Evolutionary conservation across 805 yeast genomes (phyloP), one percentile per base, ranked within the genome.

Genomic region (Sugiyamaella valdiviana): DNA sequence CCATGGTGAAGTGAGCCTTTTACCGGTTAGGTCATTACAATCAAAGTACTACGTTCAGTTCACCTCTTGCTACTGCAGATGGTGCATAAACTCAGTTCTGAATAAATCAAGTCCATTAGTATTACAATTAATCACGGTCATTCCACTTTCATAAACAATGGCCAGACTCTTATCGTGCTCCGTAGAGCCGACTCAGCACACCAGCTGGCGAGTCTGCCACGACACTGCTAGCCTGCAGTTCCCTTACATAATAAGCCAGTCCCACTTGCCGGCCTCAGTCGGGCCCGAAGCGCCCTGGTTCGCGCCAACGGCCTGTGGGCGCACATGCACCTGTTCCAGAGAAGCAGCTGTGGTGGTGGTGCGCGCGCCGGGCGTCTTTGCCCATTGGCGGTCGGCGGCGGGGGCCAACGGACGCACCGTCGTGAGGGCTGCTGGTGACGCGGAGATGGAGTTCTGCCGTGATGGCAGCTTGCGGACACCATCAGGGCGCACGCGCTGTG

Each of bases 221-320:
- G n/a, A 26, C 32, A 26, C 32, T 26, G 32, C 32, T 26, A 26
- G 32, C 32, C 32, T 2, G 32, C 32, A 26, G 32, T 6, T 26
- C 32, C 32, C 32, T n/a, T 42, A 47, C 53, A 50, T 50, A 23
- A 36, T 49, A 10, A 60, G 53, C 63, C 63, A 60, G 41, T 60
- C 60, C 62, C 63, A 57, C 21, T 58, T 57, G 10, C 55, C 54
- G 14, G 51, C 52, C 9, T 38, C 41, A 16, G 36, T 21, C 12
- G 32, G 9, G 29, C 49, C 32, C 5, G 32, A 10, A n/a, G 3
- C 15, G 16, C 42, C 29, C 3, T 5, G 5, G 15, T 9, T 20
- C 42, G 7, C n/a, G 10, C n/a, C 39, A 12, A 36, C 39, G 3
- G 24, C 12, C 19, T 21, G 20, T 22, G 16, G 42, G 23, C n/a